Evolutionary conservation across 768 basidiomycete genomes (phyloP).

Genomic region (Strobilomyces confusus): DNA sequence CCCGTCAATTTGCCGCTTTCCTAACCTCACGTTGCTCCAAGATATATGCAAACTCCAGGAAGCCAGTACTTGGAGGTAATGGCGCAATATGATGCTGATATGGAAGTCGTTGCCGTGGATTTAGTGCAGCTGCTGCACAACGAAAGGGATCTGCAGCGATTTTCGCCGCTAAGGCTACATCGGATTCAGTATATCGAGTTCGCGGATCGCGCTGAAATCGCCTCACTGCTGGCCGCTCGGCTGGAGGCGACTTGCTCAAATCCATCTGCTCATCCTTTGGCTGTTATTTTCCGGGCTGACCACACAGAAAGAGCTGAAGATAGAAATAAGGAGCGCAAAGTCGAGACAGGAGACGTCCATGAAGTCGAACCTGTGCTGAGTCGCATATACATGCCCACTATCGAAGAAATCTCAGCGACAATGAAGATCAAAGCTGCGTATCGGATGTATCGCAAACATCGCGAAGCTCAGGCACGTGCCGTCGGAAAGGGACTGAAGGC

Average conservation of each 20-base stretch:
- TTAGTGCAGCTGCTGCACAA: constrained; percentile 26
- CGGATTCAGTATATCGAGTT: constrained; percentile 33
- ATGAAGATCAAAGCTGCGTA: constrained; percentile 20
- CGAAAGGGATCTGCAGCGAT: not conserved
- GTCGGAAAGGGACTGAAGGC: constrained; percentile 14
- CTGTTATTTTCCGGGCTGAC: constrained; percentile 12
- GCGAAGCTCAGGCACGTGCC: not conserved
- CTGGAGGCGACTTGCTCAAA: constrained; percentile 7
- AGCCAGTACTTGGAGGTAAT: constrained; percentile 12
- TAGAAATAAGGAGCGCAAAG: not conserved
- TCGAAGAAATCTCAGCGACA: constrained; percentile 27
- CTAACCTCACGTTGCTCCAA: not conserved
- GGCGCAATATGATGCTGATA: constrained; percentile 6
- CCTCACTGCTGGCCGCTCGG: constrained; percentile 10
- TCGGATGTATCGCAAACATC: constrained; percentile 5
- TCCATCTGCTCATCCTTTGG: constrained; percentile 11
- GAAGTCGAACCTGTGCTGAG: constrained; percentile 18
- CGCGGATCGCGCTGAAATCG: constrained; percentile 28
- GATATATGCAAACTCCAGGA: not conserved
- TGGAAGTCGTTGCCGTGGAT: constrained; percentile 8
- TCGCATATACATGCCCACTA: constrained; percentile 18
- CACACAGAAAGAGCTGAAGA: not conserved
- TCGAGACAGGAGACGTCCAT: constrained; percentile 1
- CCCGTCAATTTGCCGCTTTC: not conserved
- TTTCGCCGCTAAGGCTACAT: not conserved